phyloP scores from a whole-genome alignment of 805 yeast species.

The Hanseniaspora osmophila region DNA sequence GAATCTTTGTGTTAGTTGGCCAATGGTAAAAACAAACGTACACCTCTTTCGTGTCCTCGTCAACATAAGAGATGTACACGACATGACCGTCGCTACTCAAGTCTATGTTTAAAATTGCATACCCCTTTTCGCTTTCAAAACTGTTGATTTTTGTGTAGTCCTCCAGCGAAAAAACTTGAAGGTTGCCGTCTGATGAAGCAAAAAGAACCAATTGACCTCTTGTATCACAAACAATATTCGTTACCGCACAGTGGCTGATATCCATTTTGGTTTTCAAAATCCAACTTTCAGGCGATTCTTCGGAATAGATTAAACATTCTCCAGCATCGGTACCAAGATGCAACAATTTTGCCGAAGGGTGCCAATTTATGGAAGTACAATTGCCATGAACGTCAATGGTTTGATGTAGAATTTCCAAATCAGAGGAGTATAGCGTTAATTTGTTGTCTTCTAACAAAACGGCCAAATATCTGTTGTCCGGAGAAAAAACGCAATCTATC shows the following conservation, averaged over 20 bases:
- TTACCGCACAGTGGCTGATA: slow-evolving; percentile 15
- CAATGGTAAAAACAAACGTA: background rate
- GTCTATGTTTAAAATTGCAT: slow-evolving; percentile 28
- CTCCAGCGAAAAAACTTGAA: slow-evolving; percentile 34
- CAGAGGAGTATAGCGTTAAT: slow-evolving; percentile 23
- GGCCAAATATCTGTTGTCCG: slow-evolving; percentile 33
- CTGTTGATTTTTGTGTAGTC: slow-evolving; percentile 27
- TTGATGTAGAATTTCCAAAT: slow-evolving; percentile 17
- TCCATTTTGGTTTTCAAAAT: background rate
- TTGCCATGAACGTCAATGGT: slow-evolving; percentile 17
- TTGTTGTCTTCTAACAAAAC: slow-evolving; percentile 29
- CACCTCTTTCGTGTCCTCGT: slow-evolving; percentile 12
- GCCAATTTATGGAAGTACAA: slow-evolving; percentile 20
- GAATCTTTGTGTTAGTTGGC: background rate
- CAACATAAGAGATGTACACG: slow-evolving; percentile 32
- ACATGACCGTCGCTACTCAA: slow-evolving; percentile 32
- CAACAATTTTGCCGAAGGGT: slow-evolving; percentile 24
- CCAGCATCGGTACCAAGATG: slow-evolving; percentile 39
- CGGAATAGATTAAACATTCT: slow-evolving; percentile 14
- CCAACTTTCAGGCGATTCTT: background rate
- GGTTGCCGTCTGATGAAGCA: slow-evolving; percentile 46
- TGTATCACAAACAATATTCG: slow-evolving; percentile 36
- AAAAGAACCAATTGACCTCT: slow-evolving; percentile 35
- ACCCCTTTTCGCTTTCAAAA: slow-evolving; percentile 26
- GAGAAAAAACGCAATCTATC: slow-evolving; percentile 24